These are phyloP conservation scores for Eleusine indica DNA, from an alignment of 176 grass and related monocot genomes.

Conservation along the genomic window DNA sequence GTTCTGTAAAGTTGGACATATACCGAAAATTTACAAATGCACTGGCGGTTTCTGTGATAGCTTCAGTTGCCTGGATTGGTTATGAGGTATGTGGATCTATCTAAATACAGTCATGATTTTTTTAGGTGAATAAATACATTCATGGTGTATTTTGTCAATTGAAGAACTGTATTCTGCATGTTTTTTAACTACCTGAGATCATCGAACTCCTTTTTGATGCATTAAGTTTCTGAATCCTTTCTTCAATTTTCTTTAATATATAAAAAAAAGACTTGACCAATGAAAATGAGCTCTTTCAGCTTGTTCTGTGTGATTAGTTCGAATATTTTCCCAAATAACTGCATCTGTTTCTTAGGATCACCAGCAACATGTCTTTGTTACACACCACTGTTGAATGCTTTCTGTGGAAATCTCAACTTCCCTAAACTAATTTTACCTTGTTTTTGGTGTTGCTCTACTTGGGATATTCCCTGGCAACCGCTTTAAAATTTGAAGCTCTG, in stretches of 20 bases:
- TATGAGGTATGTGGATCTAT: slow-evolving; percentile 74
- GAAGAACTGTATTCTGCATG: neutral
- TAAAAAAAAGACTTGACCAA: neutral
- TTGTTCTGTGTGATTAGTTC: neutral
- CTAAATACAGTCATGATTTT: neutral
- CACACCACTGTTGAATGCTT: neutral
- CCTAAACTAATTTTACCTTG: neutral
- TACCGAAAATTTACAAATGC: slow-evolving; percentile 97
- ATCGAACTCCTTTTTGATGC: neutral
- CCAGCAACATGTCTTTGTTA: neutral
- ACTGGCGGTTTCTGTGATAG: slow-evolving; percentile 80
- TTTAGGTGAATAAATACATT: neutral
- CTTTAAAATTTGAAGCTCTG: neutral
- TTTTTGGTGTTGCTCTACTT: neutral
- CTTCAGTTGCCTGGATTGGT: slow-evolving; percentile 97
- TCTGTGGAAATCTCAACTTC: neutral
- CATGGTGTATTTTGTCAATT: slow-evolving; percentile 8
- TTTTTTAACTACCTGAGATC: slow-evolving; percentile 6
- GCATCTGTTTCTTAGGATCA: neutral
- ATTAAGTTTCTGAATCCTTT: slow-evolving; percentile 7
- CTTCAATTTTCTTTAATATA: slow-evolving; percentile 5
- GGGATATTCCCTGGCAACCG: neutral
- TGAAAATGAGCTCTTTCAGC: neutral
- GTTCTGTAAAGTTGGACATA: slow-evolving; percentile 90
- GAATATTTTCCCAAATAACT: slow-evolving; percentile 1